Base-by-base conservation (phyloP, 1,139 yeast species). In the Yamadazyma jaroonii region DNA sequence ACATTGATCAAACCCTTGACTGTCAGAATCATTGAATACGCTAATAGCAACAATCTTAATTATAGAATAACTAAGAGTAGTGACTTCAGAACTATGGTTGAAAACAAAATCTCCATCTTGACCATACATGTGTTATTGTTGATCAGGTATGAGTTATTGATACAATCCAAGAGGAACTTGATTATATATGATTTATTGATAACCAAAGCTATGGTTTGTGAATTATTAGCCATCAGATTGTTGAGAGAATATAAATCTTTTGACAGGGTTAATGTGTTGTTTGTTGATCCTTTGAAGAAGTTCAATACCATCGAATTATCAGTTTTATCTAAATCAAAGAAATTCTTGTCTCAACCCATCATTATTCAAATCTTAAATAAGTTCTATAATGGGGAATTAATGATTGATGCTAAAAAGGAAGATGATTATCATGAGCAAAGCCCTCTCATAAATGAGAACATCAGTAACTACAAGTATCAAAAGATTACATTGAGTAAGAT, bases 121-220 rank as follows among this genome's bases (percentile, higher is more conserved):
- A 54, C 64, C 29, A 53, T 69, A 1, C 67, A 62, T 40, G 60
- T 67, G 3, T 48, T 70, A 9, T 50, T 70, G 24, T 51, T 70
- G 11, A 47, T 70, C 24, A 52, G 68, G 29, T 66, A 67, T 42
- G 76, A 70, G 44, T 79, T 68, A 47, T 53, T 62, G 40, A 72
- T 76, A 31, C 83, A 79, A 46, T 63, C 73, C 13, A 68, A 67
- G 29, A 57, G 63, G 40, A 74, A 77, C 45, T 65, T 76, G 32
- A 72, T 78, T 24, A 59, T 64, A 46, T 68, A 64, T 35, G 81
- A 79, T 32, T 59, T 78, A 27, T 60, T 76, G 52, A 53, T 55
- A 1, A 75, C 84, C 9, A 70, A 79, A 38, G 75, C 83, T 20
- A 65, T 62, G 41, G 63, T 78, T 4, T 79, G 84, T 53, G 84